These are phyloP conservation scores for Monilinia vaccinii-corymbosi DNA, from an alignment of 2,329 filamentous ascomycete species.

Conservation along the genomic window DNA sequence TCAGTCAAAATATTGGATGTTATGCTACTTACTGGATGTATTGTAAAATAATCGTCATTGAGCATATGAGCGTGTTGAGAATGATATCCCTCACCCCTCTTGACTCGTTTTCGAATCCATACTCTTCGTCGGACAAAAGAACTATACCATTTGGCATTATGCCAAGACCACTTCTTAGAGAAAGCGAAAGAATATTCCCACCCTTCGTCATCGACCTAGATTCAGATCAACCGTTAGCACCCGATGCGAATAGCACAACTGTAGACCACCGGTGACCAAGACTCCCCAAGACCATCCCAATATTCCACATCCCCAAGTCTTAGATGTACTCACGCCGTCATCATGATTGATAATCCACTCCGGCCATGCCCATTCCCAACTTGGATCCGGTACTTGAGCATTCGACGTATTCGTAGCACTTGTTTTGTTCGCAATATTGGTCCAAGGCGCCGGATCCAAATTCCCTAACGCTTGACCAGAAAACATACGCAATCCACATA, in stretches of 20 bases:
- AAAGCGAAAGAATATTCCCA: slow-evolving; percentile 98
- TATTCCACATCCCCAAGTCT: neutral
- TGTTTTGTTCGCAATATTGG: slow-evolving; percentile 55
- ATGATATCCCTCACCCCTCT: slow-evolving; percentile 40
- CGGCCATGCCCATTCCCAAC: slow-evolving; percentile 80
- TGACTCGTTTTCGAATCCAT: slow-evolving; percentile 76
- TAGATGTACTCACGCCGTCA: slow-evolving; percentile 46
- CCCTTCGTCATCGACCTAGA: slow-evolving; percentile 62
- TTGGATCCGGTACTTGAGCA: slow-evolving; percentile 87
- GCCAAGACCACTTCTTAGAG: slow-evolving; percentile 67
- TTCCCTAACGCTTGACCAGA: slow-evolving; percentile 76
- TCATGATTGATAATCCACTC: slow-evolving; percentile 62
- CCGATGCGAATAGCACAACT: neutral
- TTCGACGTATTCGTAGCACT: slow-evolving; percentile 65
- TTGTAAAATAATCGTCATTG: slow-evolving; percentile 70
- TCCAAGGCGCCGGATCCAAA: slow-evolving; percentile 81
- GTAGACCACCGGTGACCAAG: no score
- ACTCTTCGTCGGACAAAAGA: slow-evolving; percentile 85
- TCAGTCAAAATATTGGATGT: neutral
- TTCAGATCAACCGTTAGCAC: neutral
- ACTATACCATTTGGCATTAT: slow-evolving; percentile 85
- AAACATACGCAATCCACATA: slow-evolving; percentile 87
- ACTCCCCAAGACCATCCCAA: neutral
- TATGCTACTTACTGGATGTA: slow-evolving; percentile 46
- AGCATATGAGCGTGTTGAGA: slow-evolving; percentile 52